Conservation (phyloP, 192 early-diverging fungal species). For the Spinellus fusiger region DNA sequence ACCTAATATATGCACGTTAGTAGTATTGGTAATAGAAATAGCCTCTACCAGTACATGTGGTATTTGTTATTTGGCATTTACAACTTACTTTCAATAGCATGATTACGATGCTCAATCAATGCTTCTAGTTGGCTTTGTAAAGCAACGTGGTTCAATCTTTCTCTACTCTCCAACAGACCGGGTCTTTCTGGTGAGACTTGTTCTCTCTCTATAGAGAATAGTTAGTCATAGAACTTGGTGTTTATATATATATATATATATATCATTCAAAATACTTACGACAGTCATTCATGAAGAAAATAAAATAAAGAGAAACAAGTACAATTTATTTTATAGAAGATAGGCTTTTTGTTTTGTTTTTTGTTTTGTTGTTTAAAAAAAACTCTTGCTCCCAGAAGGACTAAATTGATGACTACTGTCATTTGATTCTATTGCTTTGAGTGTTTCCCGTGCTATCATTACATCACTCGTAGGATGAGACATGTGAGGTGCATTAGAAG, state of each 20-base stretch:
- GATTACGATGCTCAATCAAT: neutral
- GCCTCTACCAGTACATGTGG: too few relatives aligned
- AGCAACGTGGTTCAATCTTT: neutral
- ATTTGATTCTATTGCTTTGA: constrained; percentile 1
- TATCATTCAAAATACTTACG: too few relatives aligned
- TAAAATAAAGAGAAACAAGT: neutral
- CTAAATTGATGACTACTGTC: constrained; percentile 10
- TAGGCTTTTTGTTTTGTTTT: neutral
- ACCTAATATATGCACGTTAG: neutral
- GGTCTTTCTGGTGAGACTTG: too few relatives aligned
- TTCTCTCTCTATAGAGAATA: too few relatives aligned
- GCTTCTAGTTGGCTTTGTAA: neutral
- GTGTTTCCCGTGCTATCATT: neutral
- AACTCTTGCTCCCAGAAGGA: constrained; percentile 6
- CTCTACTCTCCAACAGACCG: too few relatives aligned
- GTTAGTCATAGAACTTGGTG: too few relatives aligned
- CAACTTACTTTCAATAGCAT: neutral
- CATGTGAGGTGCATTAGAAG: neutral
- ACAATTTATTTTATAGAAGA: constrained; percentile 1
- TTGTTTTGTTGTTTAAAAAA: neutral
- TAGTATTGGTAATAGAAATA: too few relatives aligned
- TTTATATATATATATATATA: too few relatives aligned
- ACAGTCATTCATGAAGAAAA: neutral
- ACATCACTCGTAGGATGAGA: constrained; percentile 1
- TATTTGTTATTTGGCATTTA: too few relatives aligned